A percentile compares a stretch with the other conserved stretches of the same genome.
Evolutionary conservation across 2,329 filamentous ascomycete species (phyloP).

Genomic region (Ophiocordyceps unilateralis): DNA sequence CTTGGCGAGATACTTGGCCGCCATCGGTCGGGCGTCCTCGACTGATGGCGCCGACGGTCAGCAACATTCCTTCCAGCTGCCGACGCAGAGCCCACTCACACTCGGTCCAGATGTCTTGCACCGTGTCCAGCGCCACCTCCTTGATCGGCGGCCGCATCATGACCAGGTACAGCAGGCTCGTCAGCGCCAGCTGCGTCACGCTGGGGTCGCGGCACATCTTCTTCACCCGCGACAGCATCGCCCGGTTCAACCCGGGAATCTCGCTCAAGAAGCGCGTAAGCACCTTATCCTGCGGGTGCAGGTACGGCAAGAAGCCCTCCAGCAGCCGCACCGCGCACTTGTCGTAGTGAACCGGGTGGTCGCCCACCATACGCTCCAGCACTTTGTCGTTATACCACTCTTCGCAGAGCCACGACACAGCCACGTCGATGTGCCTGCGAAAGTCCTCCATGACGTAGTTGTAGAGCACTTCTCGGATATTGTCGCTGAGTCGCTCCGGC

Average conservation of each 20-base stretch:
- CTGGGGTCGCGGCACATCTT: conserved; percentile 48
- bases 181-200: conserved; percentile 44
- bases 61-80: not conserved
- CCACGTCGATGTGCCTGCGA: conserved; percentile 71
- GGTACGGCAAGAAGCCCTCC: conserved; percentile 74
- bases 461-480: conserved; percentile 67
- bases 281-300: conserved; percentile 82
- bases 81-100: conserved; percentile 27
- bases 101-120: conserved; percentile 50
- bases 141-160: conserved; percentile 50
- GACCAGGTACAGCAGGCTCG: conserved; percentile 47
- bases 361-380: conserved; percentile 21
- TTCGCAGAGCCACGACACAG: conserved; percentile 87
- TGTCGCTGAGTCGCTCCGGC: conserved; percentile 38
- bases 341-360: conserved; percentile 52
- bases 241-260: conserved; percentile 59
- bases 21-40: conserved; percentile 45
- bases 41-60: conserved; percentile 19
- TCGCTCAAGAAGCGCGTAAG: conserved; percentile 84
- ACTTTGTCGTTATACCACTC: conserved; percentile 88
- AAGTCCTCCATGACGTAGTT: conserved; percentile 86
- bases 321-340: conserved; percentile 67
- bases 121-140: conserved; percentile 44
- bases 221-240: conserved; percentile 58
- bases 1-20: conserved; percentile 43